These are phyloP conservation scores for Anisogramma anomala DNA, from an alignment of 2,329 filamentous ascomycete genomes.

Conservation along the genomic window DNA sequence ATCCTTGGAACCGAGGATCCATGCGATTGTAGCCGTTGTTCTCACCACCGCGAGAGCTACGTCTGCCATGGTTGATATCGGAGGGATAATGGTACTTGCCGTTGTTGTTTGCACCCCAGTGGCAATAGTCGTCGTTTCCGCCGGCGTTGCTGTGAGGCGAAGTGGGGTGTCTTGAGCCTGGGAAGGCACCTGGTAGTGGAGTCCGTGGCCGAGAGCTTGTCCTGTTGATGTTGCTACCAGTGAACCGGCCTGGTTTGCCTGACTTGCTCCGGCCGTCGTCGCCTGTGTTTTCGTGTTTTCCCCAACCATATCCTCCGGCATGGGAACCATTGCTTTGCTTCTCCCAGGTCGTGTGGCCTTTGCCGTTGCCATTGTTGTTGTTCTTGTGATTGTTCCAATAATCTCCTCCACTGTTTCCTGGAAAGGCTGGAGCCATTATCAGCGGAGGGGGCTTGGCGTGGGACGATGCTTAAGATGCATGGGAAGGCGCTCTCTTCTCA, in stretches of 20 bases:
- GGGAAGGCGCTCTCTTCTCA: not conserved
- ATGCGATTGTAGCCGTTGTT: not conserved
- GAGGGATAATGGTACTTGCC: not conserved
- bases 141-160: not conserved
- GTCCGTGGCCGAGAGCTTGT: slow-evolving; percentile 1
- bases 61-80: not conserved
- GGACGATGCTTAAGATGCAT: not conserved
- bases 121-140: slow-evolving; percentile 1
- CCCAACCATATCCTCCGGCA: not conserved
- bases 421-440: not conserved
- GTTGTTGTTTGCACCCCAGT: not conserved
- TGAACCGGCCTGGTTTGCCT: not conserved
- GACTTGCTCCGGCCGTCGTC: not conserved
- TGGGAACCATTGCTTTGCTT: not conserved
- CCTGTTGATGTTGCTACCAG: not conserved
- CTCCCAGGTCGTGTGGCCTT: too few relatives aligned
- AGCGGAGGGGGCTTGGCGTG: not conserved
- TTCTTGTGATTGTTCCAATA: not conserved
- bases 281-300: not conserved
- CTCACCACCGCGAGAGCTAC: not conserved
- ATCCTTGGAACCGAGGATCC: not conserved
- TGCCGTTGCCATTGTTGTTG: not conserved
- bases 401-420: not conserved
- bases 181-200: slow-evolving; percentile 3
- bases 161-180: not conserved